Conservation (phyloP, 441 rosid species). For the Populus tomentosa region DNA sequence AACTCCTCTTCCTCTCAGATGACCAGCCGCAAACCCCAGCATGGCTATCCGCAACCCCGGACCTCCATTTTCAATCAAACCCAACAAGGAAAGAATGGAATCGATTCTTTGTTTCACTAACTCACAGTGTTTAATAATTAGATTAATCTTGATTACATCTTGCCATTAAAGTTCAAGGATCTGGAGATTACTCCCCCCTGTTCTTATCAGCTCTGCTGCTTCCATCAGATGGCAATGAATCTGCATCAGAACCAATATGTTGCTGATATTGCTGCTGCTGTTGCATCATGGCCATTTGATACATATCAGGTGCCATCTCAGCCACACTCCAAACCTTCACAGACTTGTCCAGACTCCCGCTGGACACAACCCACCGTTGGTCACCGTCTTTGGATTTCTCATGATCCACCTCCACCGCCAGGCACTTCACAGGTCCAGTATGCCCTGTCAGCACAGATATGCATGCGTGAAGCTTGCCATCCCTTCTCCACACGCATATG, state of each 20-base stretch:
- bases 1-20: background rate
- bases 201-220: slow-evolving; percentile 40
- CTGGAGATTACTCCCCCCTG: slow-evolving; percentile 16
- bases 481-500: slow-evolving; percentile 24
- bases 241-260: slow-evolving; percentile 28
- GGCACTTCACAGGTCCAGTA: slow-evolving; percentile 84
- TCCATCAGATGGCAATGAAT: slow-evolving; percentile 42
- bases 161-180: slow-evolving; percentile 1
- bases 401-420: slow-evolving; percentile 54
- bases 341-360: slow-evolving; percentile 89
- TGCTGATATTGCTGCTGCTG: slow-evolving; percentile 26
- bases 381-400: slow-evolving; percentile 37
- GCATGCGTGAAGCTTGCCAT: slow-evolving; percentile 62
- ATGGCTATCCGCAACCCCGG: background rate
- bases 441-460: slow-evolving; percentile 81
- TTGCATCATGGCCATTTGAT: slow-evolving; percentile 37
- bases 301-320: slow-evolving; percentile 49
- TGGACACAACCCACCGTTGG: slow-evolving; percentile 60
- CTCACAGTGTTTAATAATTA: background rate
- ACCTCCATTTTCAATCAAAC: background rate
- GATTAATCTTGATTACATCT: background rate
- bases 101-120: background rate
- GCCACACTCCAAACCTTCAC: slow-evolving; percentile 94
- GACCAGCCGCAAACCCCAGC: background rate
- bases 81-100: background rate